Evolutionary conservation across 768 basidiomycete species (phyloP).

Genomic region (Cantharellus anzutake): DNA sequence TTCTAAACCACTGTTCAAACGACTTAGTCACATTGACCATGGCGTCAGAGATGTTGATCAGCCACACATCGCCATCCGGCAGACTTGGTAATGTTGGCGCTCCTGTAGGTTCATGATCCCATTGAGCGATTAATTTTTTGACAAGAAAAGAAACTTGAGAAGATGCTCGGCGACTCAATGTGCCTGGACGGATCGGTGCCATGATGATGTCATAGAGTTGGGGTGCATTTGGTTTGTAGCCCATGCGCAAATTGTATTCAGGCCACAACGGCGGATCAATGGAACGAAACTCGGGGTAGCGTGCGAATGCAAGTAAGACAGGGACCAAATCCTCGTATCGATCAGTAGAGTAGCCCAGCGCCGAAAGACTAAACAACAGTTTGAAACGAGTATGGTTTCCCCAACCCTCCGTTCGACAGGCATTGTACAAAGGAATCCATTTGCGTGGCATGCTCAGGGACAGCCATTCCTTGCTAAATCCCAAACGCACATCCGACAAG

Average conservation of each 20-base stretch:
- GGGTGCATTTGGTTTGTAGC: neutral
- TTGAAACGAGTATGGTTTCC: neutral
- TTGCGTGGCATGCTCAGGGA: no score
- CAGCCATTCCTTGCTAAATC: no score
- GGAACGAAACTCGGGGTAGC: slow-evolving; percentile 31
- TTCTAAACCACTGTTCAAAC: neutral
- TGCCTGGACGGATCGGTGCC: neutral
- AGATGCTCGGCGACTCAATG: neutral
- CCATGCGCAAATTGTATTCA: neutral
- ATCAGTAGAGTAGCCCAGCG: neutral
- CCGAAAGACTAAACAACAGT: neutral
- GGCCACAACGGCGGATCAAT: slow-evolving; percentile 18
- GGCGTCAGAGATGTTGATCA: no score
- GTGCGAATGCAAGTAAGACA: slow-evolving; percentile 15
- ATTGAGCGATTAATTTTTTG: no score
- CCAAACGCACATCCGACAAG: no score
- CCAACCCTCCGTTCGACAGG: neutral
- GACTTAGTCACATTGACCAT: neutral
- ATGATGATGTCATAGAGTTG: neutral
- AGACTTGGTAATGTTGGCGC: no score
- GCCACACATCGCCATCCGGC: no score
- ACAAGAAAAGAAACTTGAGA: no score
- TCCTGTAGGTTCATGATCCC: no score
- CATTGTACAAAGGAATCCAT: neutral
- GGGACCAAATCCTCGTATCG: neutral